Percentiles rank a stretch among this genome's conserved stretches.
These are phyloP conservation scores for Kluyveromyces nonfermentans DNA, from an alignment of 805 yeast genomes.

Conservation along the genomic window DNA sequence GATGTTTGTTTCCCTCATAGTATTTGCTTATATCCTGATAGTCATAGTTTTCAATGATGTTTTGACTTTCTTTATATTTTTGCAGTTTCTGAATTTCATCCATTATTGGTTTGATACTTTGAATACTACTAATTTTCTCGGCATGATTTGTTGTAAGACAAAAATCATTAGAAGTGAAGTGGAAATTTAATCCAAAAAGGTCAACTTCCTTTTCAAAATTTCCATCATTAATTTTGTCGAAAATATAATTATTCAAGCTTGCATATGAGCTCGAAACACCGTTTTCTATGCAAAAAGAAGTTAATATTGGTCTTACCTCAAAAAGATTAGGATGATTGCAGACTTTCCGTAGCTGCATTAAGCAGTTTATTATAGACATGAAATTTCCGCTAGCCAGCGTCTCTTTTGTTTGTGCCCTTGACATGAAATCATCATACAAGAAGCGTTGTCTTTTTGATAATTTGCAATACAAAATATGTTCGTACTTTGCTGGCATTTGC, in stretches of 20 bases:
- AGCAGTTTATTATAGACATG: constrained; percentile 87
- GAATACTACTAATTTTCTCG: constrained; percentile 34
- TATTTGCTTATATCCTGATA: constrained; percentile 42
- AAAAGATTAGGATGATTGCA: constrained; percentile 95
- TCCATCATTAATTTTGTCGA: constrained; percentile 17
- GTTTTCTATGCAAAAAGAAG: constrained; percentile 70
- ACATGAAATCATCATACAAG: constrained; percentile 93
- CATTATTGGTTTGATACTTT: constrained; percentile 39
- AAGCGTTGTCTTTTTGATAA: constrained; percentile 86
- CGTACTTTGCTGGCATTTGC: constrained; percentile 98
- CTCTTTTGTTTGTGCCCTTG: constrained; percentile 89
- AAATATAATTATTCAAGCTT: constrained; percentile 32
- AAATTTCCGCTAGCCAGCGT: constrained; percentile 92
- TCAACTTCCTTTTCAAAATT: constrained; percentile 32
- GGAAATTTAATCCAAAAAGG: constrained; percentile 50
- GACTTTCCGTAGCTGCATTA: constrained; percentile 95
- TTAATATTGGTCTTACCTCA: constrained; percentile 89
- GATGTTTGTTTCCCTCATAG: constrained; percentile 46
- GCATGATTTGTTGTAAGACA: constrained; percentile 38
- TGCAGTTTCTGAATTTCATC: constrained; percentile 38
- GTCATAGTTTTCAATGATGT: constrained; percentile 15
- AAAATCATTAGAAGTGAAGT: constrained; percentile 40
- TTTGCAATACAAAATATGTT: constrained; percentile 87
- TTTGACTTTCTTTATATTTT: constrained; percentile 9
- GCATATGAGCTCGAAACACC: constrained; percentile 48